Evolutionary conservation across 768 basidiomycete genomes (phyloP).

Genomic region (Suillus subluteus): DNA sequence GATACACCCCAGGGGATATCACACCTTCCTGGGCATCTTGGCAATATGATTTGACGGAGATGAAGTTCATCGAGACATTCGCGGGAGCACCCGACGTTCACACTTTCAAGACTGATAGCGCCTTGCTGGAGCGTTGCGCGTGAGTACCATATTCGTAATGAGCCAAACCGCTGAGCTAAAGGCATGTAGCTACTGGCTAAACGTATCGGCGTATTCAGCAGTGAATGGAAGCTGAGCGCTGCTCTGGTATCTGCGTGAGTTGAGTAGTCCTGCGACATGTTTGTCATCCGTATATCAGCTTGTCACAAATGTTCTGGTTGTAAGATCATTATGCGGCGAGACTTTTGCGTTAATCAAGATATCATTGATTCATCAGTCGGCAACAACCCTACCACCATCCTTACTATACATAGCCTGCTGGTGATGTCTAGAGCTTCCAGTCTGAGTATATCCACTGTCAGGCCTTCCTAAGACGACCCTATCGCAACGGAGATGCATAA

Average conservation of each 20-base stretch:
- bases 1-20: constrained; percentile 19
- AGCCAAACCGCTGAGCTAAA: not conserved
- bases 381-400: not conserved
- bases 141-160: constrained; percentile 18
- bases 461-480: not conserved
- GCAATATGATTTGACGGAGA: constrained; percentile 35
- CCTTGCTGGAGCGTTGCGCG: constrained; percentile 42
- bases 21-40: constrained; percentile 26
- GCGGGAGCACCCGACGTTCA: constrained; percentile 36
- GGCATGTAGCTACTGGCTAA: not conserved
- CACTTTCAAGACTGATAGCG: constrained; percentile 30
- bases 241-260: not conserved
- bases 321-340: not conserved
- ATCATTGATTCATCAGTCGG: not conserved
- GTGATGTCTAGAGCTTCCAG: not conserved
- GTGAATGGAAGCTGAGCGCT: not conserved
- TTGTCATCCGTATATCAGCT: not conserved
- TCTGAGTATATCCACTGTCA: not conserved
- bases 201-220: not conserved
- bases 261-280: not conserved
- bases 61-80: constrained; percentile 47
- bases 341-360: not conserved
- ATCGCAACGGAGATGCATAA: not conserved
- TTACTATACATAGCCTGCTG: not conserved
- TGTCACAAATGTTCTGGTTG: not conserved